phyloP scores from a whole-genome alignment of 2,329 filamentous ascomycete species.

The Teratosphaeria zuluensis region DNA sequence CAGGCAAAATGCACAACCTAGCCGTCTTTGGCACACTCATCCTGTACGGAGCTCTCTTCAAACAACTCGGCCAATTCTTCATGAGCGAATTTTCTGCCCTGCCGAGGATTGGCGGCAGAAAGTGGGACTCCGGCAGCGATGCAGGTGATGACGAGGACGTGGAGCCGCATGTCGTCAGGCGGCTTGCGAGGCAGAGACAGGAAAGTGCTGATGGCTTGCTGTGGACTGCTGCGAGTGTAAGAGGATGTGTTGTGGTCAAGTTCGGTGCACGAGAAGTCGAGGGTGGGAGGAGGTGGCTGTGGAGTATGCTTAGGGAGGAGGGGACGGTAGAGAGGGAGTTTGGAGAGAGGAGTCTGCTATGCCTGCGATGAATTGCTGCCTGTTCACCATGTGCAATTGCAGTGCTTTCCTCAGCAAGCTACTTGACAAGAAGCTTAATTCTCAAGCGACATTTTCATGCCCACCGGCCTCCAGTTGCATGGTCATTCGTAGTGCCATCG shows the following conservation, averaged over 20 bases:
- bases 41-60: slow-evolving; percentile 62
- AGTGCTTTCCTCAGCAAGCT: too few species aligned
- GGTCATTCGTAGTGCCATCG: too few species aligned
- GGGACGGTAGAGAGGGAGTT: slow-evolving; percentile 62
- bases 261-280: slow-evolving; percentile 78
- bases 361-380: slow-evolving; percentile 39
- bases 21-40: slow-evolving; percentile 79
- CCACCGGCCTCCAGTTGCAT: too few species aligned
- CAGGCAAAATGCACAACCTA: slow-evolving; percentile 59
- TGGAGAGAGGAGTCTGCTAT: slow-evolving; percentile 72
- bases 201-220: slow-evolving; percentile 55
- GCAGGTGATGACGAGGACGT: slow-evolving; percentile 36
- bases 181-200: slow-evolving; percentile 37
- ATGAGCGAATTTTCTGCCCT: slow-evolving; percentile 66
- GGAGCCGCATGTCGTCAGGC: slow-evolving; percentile 3
- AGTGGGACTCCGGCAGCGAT: slow-evolving; percentile 48
- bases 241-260: slow-evolving; percentile 82
- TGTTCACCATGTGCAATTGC: not conserved
- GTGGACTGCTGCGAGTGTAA: slow-evolving; percentile 73
- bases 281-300: slow-evolving; percentile 70
- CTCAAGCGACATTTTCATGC: too few species aligned
- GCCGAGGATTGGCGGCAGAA: slow-evolving; percentile 72
- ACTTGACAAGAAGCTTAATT: too few species aligned
- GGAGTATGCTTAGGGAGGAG: slow-evolving; percentile 62
- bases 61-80: slow-evolving; percentile 61